phyloP scores from a whole-genome alignment of 768 basidiomycete species.

The Tephrocybe sp. region DNA sequence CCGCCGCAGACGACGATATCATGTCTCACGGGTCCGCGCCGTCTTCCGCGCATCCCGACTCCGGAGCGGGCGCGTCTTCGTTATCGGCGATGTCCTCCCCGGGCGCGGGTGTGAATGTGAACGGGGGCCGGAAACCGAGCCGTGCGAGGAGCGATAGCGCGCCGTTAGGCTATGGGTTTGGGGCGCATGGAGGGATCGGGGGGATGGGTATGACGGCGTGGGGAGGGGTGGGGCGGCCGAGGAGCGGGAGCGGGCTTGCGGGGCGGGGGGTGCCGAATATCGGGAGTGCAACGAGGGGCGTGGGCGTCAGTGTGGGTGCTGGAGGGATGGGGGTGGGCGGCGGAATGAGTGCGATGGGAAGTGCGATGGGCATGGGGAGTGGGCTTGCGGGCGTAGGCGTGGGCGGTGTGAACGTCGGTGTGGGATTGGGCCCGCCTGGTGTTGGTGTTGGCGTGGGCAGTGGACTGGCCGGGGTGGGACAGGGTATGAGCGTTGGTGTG shows the following conservation, averaged over 20 bases:
- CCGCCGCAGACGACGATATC: conserved; percentile 21
- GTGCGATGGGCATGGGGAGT: conserved; percentile 30
- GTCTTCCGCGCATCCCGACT: conserved; percentile 21
- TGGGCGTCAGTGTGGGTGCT: conserved; percentile 18
- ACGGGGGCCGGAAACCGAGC: conserved; percentile 34
- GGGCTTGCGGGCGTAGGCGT: conserved; percentile 17
- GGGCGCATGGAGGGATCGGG: conserved; percentile 10
- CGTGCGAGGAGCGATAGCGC: conserved; percentile 70
- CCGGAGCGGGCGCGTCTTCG: conserved; percentile 28
- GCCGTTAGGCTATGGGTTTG: conserved; percentile 54
- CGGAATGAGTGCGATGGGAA: conserved; percentile 32
- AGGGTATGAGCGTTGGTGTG: neutral
- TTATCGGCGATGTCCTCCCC: conserved; percentile 25
- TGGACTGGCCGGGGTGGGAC: neutral
- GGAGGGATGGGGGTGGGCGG: conserved; percentile 28
- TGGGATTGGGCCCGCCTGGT: no score
- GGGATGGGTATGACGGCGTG: conserved; percentile 18
- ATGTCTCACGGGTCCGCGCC: conserved; percentile 17
- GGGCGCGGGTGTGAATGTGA: conserved; percentile 16
- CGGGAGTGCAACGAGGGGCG: conserved; percentile 28
- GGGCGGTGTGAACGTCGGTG: no score
- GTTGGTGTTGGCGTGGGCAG: neutral
- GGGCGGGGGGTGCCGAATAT: conserved; percentile 37
- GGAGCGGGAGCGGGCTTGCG: conserved; percentile 50
- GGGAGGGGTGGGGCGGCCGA: conserved; percentile 34